Conservation (phyloP, 208 protist genomes). For the Leishmania gerbilli region DNA sequence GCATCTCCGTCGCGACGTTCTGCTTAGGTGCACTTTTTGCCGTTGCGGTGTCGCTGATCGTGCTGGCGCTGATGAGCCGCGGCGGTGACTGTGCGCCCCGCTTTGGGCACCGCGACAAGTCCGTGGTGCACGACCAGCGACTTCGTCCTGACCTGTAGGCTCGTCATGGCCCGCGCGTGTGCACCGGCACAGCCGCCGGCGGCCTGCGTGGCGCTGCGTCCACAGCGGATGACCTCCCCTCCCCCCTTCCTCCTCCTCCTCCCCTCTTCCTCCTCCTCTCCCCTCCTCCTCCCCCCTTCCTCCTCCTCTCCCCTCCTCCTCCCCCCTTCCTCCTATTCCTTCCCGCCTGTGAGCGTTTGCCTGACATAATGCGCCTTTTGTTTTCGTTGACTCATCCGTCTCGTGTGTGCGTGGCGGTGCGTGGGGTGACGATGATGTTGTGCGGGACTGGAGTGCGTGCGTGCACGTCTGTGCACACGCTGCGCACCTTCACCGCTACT, state of each 20-base stretch:
- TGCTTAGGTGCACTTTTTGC: background rate
- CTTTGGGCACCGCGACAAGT: background rate
- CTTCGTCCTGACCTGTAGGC: background rate
- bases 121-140: background rate
- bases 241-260: background rate
- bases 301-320: background rate
- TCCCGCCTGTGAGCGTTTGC: background rate
- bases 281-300: background rate
- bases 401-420: background rate
- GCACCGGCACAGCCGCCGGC: background rate
- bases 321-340: background rate
- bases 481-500: background rate
- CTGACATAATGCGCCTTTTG: background rate
- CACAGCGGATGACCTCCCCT: background rate
- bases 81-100: background rate
- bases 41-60: conserved; percentile 1
- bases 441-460: background rate
- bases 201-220: background rate
- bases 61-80: conserved; percentile 10
- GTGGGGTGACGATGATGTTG: background rate
- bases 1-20: conserved; percentile 22
- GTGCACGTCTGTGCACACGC: background rate
- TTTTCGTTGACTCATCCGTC: background rate
- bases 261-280: background rate
- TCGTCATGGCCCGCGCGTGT: background rate